A percentile compares a stretch with the other conserved stretches of the same genome.
Evolutionary conservation across 2,329 filamentous ascomycete genomes (phyloP).

Genomic region (Colletotrichum sp.): DNA sequence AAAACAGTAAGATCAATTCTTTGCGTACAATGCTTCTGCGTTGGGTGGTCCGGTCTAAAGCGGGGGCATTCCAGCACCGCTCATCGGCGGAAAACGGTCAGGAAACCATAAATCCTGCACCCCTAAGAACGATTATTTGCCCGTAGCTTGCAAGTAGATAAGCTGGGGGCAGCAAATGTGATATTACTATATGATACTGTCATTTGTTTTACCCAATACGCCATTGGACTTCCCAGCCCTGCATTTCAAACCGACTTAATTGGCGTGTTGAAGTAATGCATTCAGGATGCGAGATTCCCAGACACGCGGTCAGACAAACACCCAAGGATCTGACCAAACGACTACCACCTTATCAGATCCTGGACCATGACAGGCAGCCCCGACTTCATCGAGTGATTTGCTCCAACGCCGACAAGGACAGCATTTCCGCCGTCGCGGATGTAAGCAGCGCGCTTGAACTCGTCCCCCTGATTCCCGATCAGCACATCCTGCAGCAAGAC

Average conservation of each 20-base stretch:
- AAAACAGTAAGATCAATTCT: background rate
- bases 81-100: background rate
- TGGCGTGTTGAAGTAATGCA: background rate
- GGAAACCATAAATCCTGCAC: background rate
- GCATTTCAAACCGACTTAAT: background rate
- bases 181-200: background rate
- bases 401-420: conserved; percentile 48
- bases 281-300: background rate
- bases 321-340: background rate
- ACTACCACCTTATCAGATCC: conserved; percentile 20
- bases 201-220: background rate
- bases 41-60: background rate
- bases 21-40: background rate
- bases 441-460: conserved; percentile 42
- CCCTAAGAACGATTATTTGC: background rate
- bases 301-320: background rate
- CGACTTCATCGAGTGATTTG: conserved; percentile 42
- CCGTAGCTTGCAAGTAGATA: background rate
- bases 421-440: conserved; percentile 50
- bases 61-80: background rate
- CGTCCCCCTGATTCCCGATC: conserved; percentile 38
- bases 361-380: conserved; percentile 27
- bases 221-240: background rate
- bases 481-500: conserved; percentile 49
- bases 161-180: background rate